A percentile compares a stretch with the other conserved stretches of the same genome.
phyloP scores from a whole-genome alignment of 2,329 filamentous ascomycete genomes.

The Curvularia sp. region DNA sequence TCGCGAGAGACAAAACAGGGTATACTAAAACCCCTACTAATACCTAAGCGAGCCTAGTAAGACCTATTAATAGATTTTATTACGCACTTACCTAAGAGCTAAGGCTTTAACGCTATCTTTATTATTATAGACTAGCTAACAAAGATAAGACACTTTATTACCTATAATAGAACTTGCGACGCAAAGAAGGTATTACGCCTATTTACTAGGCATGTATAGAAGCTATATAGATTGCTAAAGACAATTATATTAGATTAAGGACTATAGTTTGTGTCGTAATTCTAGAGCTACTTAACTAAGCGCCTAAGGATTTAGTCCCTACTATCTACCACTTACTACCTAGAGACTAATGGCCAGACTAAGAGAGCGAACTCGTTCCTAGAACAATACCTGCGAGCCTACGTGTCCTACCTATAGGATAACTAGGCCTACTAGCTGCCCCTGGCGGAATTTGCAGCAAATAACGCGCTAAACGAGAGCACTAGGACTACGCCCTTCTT shows the following conservation, averaged over 20 bases:
- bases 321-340: neutral
- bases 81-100: too few species aligned
- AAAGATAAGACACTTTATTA: neutral
- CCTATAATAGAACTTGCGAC: too few species aligned
- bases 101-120: neutral
- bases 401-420: too few species aligned
- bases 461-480: too few species aligned
- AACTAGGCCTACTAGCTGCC: too few species aligned
- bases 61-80: constrained; percentile 5
- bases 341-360: neutral
- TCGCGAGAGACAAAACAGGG: neutral
- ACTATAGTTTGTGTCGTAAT: neutral
- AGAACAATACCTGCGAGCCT: too few species aligned
- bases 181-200: too few species aligned
- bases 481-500: too few species aligned
- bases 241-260: neutral
- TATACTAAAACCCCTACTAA: too few species aligned
- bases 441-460: too few species aligned
- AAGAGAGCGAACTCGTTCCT: too few species aligned
- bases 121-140: neutral
- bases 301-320: neutral
- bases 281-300: neutral
- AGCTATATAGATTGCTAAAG: neutral
- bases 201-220: too few species aligned
- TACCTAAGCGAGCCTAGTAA: neutral